phyloP scores from a whole-genome alignment of 768 basidiomycete species.

The Podaxis mareebaensis region DNA sequence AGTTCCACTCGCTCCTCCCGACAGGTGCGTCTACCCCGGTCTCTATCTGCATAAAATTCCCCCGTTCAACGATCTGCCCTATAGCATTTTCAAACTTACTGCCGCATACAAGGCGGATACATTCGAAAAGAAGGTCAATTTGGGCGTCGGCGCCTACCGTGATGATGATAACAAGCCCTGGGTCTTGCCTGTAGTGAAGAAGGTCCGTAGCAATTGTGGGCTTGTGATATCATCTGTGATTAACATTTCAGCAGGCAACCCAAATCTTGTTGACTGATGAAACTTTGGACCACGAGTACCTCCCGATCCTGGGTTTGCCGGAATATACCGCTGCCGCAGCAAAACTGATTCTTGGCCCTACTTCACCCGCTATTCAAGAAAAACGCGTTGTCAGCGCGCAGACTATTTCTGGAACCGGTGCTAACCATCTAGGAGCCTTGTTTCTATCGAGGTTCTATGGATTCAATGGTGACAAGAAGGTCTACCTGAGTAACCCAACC shows the following conservation, averaged over 20 bases:
- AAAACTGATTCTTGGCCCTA: constrained; percentile 75
- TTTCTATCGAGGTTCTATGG: constrained; percentile 85
- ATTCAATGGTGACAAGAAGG: constrained; percentile 62
- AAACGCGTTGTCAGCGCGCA: constrained; percentile 79
- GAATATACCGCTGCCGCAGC: constrained; percentile 83
- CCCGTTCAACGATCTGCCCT: constrained; percentile 13
- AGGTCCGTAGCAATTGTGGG: constrained; percentile 47
- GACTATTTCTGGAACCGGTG: constrained; percentile 95
- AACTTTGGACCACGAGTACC: constrained; percentile 86
- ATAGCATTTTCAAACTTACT: constrained; percentile 88
- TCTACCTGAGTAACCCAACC: constrained; percentile 91
- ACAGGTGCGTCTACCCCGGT: constrained; percentile 52
- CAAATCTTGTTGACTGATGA: constrained; percentile 67
- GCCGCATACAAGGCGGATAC: constrained; percentile 85
- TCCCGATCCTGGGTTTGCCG: constrained; percentile 86
- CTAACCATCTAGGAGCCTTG: constrained; percentile 88
- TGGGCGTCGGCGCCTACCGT: constrained; percentile 92
- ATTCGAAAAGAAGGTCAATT: constrained; percentile 78
- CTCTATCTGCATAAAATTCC: background rate
- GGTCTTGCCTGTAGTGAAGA: constrained; percentile 90
- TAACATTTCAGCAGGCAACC: constrained; percentile 58
- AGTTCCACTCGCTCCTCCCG: constrained; percentile 83
- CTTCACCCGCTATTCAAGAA: constrained; percentile 70
- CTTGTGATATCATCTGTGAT: background rate
- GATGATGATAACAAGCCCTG: constrained; percentile 87